A percentile compares a stretch with the other conserved stretches of the same genome.
Evolutionary conservation across 306 rosid genomes (phyloP).

Genomic region (Datisca glomerata): DNA sequence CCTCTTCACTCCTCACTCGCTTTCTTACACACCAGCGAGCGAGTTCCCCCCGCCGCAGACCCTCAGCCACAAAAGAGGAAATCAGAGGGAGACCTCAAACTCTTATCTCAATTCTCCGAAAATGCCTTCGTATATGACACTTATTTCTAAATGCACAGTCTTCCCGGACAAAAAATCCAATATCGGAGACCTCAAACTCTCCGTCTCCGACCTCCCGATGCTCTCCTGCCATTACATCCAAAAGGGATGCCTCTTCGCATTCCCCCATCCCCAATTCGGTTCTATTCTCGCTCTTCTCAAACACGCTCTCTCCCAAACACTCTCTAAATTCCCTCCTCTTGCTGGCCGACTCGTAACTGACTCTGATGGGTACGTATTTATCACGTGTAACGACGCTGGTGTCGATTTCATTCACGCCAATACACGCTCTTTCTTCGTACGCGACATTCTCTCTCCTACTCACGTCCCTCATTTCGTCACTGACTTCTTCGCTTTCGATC

Average conservation of each 20-base stretch:
- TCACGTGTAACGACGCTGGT: constrained; percentile 74
- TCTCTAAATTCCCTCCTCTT: constrained; percentile 70
- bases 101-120: neutral
- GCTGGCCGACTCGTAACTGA: constrained; percentile 72
- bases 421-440: constrained; percentile 12
- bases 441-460: constrained; percentile 32
- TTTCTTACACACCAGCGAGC: neutral
- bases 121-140: constrained; percentile 31
- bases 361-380: constrained; percentile 32
- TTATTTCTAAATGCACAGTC: constrained; percentile 45
- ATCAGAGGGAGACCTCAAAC: neutral
- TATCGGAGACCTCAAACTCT: constrained; percentile 48
- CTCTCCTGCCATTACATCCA: constrained; percentile 91
- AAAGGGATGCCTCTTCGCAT: constrained; percentile 73
- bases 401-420: constrained; percentile 48
- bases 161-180: constrained; percentile 46
- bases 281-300: constrained; percentile 30
- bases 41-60: neutral
- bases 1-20: constrained; percentile 23
- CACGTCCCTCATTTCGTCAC: constrained; percentile 33
- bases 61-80: neutral
- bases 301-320: constrained; percentile 41
- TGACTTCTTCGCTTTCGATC: constrained; percentile 45
- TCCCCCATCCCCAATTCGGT: constrained; percentile 25
- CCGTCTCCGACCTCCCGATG: constrained; percentile 91